Conservation (phyloP, 1,139 yeast genomes). For the Eremothecium cymbalariae region DNA sequence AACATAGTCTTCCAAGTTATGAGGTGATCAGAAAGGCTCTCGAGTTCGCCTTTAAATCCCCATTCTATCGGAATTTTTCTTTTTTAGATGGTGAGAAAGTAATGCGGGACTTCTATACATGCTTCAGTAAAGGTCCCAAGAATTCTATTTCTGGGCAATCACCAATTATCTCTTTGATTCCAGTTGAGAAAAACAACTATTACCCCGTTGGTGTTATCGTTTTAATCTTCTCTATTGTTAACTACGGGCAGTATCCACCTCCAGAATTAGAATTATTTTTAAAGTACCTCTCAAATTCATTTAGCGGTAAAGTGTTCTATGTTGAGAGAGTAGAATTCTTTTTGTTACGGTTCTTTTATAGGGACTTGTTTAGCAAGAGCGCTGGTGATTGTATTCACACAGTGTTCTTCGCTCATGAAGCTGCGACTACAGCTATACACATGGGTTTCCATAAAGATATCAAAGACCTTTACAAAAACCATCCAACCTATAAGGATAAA, state of each 20-base stretch:
- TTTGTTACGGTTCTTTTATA: slow-evolving; percentile 19
- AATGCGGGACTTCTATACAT: slow-evolving; percentile 7
- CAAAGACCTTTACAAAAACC: slow-evolving; percentile 6
- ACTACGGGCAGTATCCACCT: slow-evolving; percentile 7
- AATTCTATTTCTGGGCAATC: slow-evolving; percentile 12
- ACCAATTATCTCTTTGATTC: slow-evolving; percentile 11
- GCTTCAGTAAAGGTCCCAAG: slow-evolving; percentile 27
- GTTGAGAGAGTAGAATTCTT: slow-evolving; percentile 21
- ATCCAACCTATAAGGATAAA: slow-evolving; percentile 6
- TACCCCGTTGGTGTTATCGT: slow-evolving; percentile 17
- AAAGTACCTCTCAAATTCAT: slow-evolving; percentile 15
- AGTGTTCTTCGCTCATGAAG: slow-evolving; percentile 15
- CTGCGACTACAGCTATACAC: slow-evolving; percentile 17
- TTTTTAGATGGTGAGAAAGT: slow-evolving; percentile 19
- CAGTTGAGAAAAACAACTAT: slow-evolving; percentile 13
- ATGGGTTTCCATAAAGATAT: slow-evolving; percentile 13
- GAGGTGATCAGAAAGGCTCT: slow-evolving; percentile 13
- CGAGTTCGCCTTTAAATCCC: slow-evolving; percentile 16
- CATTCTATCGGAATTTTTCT: slow-evolving; percentile 16
- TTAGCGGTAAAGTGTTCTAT: slow-evolving; percentile 16
- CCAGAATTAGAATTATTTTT: slow-evolving; percentile 15
- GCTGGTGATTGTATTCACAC: slow-evolving; percentile 29
- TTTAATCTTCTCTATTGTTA: slow-evolving; percentile 11
- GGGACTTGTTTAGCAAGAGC: slow-evolving; percentile 14
- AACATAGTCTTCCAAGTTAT: slow-evolving; percentile 20